Base-by-base conservation (phyloP, 306 rosid genomes). In the Prunus padus region DNA sequence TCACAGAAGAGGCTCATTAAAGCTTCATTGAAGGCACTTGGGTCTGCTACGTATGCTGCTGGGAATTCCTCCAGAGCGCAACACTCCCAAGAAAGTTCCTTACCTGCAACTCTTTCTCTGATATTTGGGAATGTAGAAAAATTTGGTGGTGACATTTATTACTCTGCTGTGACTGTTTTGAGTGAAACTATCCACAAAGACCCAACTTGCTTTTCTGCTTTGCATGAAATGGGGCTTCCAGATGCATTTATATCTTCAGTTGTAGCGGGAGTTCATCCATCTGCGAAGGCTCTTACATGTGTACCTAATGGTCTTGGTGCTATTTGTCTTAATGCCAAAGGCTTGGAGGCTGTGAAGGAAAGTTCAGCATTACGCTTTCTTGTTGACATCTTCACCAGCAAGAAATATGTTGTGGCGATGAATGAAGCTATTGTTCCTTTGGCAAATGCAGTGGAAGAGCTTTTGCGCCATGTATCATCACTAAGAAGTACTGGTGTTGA, bases 101-200 rank as follows among this genome's bases (percentile, higher is more conserved):
- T 94, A 65, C 97, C 95, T 74, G 90, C 86, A 33, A 94, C 96
- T 51, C 76, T 94, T 46, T 83, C 85, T 25, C 75, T 77, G 82
- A 86, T 94, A 81, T 92, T 92, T 81, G 83, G 82, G 52, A 90
- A 90, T 74, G 87, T 88, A 57, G 89, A 82, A 67, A 94, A 94
- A 78, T 92, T 94, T 84, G 98, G 98, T 62, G 98, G 98, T 44
- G 97, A 94, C 77, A 92, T 94, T 84, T 94, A 92, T 87, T 86
- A 87, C 86, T 94, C 98, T 50, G 98, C 98, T 75, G 98, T 90
- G 84, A 92, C 97, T 71, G 92, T 94, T 64, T 87, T 94, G 97
- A 94, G 97, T 85, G 98, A 94, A 88, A 90, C 91, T 60, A 94
- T 94, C 83, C 98, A 94, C 89, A 94, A 88, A 82, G 98, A 94